Base-by-base conservation (phyloP, 2,329 filamentous ascomycete species). In the Neoarthrinium moseri region DNA sequence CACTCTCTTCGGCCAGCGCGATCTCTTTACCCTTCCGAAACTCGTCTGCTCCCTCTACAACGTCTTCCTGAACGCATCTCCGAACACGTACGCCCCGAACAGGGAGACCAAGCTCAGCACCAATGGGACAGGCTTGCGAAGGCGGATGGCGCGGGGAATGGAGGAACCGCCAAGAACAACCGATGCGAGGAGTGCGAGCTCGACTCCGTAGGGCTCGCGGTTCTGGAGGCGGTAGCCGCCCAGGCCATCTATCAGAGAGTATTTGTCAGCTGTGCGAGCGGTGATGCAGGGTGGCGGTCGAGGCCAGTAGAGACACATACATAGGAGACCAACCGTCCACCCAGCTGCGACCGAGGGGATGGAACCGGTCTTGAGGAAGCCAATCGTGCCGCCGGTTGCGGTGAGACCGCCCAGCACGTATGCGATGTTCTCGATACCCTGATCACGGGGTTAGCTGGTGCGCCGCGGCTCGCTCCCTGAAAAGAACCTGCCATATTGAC, bases 121-220 rank as follows among this genome's bases (percentile, higher is more conserved):
- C 46, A 87, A 76, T 1, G 94, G 92, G 43, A 99, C 80, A 1
- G 89, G 88, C 78, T 97, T 99, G 57, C 79, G 76, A 33, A 84
- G 80, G 66, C 84, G 89, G 60, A 99, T 83, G 4, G 91, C 94
- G 43, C 94, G 80, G 11, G 94, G 94, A 49, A 97, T 85, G 2
- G 89, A 87, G 33, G 87, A 87, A 17, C 90, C 91, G 33, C 79
- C 92, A 27, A 99, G 78, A 21, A 97, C 72, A n/a, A 90, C 60
- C 1, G 89, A 95, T 4, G 94, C 94, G 34, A 96, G 75, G 8
- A 99, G 78, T n/a, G 87, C 89, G 34, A 96, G 74, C 69, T 97
- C 94, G 56, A 95, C 72, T 51, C 92, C 94, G 66, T 94, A 96
- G 3, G 87, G 65, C 64, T 90, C 79, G 50, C 78, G 74, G 57